A percentile compares a stretch with the other conserved stretches of the same genome.
These are phyloP conservation scores for Chlorella variabilis DNA, from an alignment of 163 green algal species.

Conservation along the genomic window DNA sequence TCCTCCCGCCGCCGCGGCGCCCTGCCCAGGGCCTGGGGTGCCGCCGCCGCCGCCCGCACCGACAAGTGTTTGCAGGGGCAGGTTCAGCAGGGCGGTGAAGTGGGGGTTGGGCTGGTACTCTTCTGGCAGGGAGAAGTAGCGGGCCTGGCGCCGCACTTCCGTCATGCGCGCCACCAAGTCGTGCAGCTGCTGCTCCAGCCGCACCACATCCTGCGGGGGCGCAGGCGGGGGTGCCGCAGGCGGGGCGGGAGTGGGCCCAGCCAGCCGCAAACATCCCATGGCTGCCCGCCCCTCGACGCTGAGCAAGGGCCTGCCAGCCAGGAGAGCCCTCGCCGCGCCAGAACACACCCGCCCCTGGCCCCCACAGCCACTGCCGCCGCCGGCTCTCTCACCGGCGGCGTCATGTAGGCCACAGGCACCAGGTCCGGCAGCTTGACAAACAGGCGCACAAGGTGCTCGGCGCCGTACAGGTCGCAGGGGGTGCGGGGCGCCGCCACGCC, in stretches of 20 bases:
- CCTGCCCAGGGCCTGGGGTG: background rate
- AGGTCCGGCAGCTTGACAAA: slow-evolving; percentile 75
- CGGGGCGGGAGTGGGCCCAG: background rate
- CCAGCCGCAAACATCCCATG: no score
- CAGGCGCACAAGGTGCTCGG: slow-evolving; percentile 79
- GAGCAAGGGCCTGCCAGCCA: no score
- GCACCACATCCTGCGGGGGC: slow-evolving; percentile 34
- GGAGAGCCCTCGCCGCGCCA: background rate
- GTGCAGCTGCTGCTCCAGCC: slow-evolving; percentile 42
- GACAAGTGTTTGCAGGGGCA: background rate
- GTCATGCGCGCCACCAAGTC: slow-evolving; percentile 43
- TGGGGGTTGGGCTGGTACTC: slow-evolving; percentile 34
- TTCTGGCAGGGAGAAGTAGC: slow-evolving; percentile 26
- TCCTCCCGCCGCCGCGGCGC: no score
- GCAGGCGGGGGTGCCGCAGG: background rate
- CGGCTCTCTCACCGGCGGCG: slow-evolving; percentile 13
- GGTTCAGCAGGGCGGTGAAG: slow-evolving; percentile 11
- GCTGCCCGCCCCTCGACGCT: no score
- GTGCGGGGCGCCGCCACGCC: background rate
- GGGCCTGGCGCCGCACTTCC: slow-evolving; percentile 17
- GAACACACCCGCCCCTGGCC: background rate
- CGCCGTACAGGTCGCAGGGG: slow-evolving; percentile 74
- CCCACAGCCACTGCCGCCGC: background rate
- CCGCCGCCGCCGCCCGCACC: background rate
- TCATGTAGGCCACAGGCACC: slow-evolving; percentile 54